phyloP scores from a whole-genome alignment of 371 early-diverging fungal species.

The Apophysomyces variabilis region DNA sequence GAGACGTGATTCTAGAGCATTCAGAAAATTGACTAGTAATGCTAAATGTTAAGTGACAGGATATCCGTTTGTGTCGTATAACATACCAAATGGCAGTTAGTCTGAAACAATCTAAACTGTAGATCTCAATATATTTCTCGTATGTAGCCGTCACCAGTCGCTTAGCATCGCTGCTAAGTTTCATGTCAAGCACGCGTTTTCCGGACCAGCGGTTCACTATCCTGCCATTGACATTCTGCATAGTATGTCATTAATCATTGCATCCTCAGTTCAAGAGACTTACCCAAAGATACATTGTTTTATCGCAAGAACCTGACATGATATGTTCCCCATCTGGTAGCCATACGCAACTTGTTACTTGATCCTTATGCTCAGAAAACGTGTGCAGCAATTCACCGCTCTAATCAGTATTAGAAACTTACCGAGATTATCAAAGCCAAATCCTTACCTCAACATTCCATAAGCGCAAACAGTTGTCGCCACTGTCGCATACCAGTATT shows the following conservation, averaged over 20 bases:
- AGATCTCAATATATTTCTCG: constrained; percentile 68
- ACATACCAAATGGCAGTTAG: constrained; percentile 48
- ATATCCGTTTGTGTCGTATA: not conserved
- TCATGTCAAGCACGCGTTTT: constrained; percentile 75
- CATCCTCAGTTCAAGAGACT: not conserved
- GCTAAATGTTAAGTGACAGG: not conserved
- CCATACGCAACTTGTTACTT: constrained; percentile 76
- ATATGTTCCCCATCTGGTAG: constrained; percentile 64
- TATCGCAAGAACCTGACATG: constrained; percentile 67
- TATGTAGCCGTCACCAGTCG: constrained; percentile 66
- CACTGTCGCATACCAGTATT: constrained; percentile 76
- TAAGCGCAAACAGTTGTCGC: constrained; percentile 60
- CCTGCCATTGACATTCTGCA: constrained; percentile 58
- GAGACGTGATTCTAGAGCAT: constrained; percentile 65
- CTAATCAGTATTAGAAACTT: constrained; percentile 3
- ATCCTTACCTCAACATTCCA: constrained; percentile 74
- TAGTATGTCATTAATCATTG: not conserved
- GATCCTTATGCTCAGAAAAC: constrained; percentile 59
- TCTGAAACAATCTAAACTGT: constrained; percentile 59
- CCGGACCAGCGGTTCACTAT: constrained; percentile 64
- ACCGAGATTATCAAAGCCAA: not conserved
- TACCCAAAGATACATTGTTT: constrained; percentile 70
- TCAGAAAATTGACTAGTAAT: constrained; percentile 60
- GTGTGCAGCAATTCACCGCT: constrained; percentile 25
- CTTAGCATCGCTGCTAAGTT: constrained; percentile 66